Percentiles rank a stretch among this genome's conserved stretches.
These are phyloP conservation scores for Cyberlindnera maritima DNA, from an alignment of 805 yeast species.

Conservation along the genomic window DNA sequence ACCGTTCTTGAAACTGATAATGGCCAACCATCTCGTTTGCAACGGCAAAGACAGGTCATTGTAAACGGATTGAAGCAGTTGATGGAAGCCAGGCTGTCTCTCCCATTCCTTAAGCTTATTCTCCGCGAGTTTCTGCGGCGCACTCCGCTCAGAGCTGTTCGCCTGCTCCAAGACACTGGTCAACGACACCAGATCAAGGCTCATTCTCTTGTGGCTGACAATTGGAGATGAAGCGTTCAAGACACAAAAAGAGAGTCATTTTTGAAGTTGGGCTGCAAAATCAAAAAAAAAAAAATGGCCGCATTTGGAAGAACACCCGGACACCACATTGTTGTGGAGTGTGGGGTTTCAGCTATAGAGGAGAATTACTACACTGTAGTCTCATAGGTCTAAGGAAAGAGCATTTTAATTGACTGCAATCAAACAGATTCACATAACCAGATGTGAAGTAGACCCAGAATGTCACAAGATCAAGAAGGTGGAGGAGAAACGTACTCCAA, in stretches of 20 bases:
- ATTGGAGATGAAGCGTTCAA: too few relatives aligned
- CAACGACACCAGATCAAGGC: conserved; percentile 18
- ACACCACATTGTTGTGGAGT: background rate
- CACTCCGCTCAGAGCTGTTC: conserved; percentile 46
- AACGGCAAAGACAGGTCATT: conserved; percentile 55
- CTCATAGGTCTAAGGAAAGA: too few relatives aligned
- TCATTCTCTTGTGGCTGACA: conserved; percentile 1
- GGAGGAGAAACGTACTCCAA: background rate
- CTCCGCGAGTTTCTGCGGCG: conserved; percentile 64
- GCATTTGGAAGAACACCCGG: background rate
- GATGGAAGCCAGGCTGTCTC: conserved; percentile 54
- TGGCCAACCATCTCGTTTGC: conserved; percentile 80
- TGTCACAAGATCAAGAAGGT: background rate
- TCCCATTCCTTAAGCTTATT: conserved; percentile 71
- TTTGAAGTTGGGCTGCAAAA: background rate
- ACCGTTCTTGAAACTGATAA: conserved; percentile 86
- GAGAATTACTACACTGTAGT: too few relatives aligned
- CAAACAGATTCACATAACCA: background rate
- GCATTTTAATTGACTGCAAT: too few relatives aligned
- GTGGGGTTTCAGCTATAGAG: too few relatives aligned
- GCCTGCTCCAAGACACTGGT: conserved; percentile 44
- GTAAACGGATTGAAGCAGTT: conserved; percentile 57
- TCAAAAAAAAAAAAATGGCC: background rate
- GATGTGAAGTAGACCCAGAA: too few relatives aligned
- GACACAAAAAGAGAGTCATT: too few relatives aligned